Percentiles rank a stretch among this genome's conserved stretches.
phyloP scores from a whole-genome alignment of 2,329 filamentous ascomycete species.

The Bipolaris victoriae region DNA sequence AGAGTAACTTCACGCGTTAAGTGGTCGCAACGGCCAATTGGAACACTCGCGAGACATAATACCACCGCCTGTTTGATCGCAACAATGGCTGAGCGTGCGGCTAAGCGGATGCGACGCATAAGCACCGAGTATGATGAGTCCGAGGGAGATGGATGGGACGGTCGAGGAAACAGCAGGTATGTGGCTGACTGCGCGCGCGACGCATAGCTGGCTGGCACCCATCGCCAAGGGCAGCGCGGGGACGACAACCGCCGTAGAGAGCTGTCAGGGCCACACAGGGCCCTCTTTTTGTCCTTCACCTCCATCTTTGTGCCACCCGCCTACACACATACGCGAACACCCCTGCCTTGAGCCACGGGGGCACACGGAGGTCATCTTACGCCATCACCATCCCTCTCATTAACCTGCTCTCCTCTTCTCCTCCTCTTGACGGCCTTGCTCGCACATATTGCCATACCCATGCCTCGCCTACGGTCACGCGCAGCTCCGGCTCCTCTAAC shows the following conservation, averaged over 20 bases:
- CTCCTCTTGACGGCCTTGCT: conserved; percentile 10
- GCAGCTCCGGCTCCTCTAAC: conserved; percentile 40
- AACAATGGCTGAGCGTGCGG: conserved; percentile 40
- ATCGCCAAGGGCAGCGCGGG: conserved; percentile 31
- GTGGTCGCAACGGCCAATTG: conserved; percentile 17
- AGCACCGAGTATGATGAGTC: conserved; percentile 50
- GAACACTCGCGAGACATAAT: neutral
- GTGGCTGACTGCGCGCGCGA: conserved; percentile 39
- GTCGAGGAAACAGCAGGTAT: conserved; percentile 41
- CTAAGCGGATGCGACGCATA: conserved; percentile 50
- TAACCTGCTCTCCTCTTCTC: neutral
- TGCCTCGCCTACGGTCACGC: conserved; percentile 49
- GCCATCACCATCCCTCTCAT: conserved; percentile 19
- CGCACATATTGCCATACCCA: conserved; percentile 24
- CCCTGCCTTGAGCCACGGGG: conserved; percentile 23
- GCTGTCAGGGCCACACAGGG: conserved; percentile 19
- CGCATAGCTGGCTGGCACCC: conserved; percentile 27
- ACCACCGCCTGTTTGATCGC: neutral
- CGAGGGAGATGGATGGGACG: conserved; percentile 44
- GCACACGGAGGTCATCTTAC: conserved; percentile 18
- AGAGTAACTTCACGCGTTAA: conserved; percentile 10
- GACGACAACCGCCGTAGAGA: conserved; percentile 26
- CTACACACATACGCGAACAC: conserved; percentile 12
- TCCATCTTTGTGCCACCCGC: conserved; percentile 29
- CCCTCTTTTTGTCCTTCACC: conserved; percentile 16